These are phyloP conservation scores for Penicillium paxilli DNA, from an alignment of 495 filamentous ascomycete genomes.

Conservation along the genomic window DNA sequence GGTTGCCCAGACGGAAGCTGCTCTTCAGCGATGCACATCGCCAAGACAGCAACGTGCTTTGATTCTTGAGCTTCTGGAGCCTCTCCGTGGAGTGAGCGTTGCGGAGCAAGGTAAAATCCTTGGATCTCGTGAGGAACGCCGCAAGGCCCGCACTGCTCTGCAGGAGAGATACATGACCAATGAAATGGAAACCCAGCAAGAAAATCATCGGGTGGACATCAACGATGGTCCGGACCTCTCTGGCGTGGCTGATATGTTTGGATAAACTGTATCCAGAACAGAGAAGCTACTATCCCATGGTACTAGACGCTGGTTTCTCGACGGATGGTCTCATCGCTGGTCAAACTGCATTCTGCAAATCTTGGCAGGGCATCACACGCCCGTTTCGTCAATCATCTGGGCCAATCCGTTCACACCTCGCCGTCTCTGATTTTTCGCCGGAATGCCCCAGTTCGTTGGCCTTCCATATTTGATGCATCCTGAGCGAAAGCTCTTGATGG, in stretches of 20 bases:
- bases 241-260: slow-evolving; percentile 70
- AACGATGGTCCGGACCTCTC: slow-evolving; percentile 62
- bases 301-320: too few species aligned
- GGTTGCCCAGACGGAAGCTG: slow-evolving; percentile 49
- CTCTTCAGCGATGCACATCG: slow-evolving; percentile 59
- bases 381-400: too few species aligned
- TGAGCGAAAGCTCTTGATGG: too few species aligned
- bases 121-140: slow-evolving; percentile 48
- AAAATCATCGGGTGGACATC: slow-evolving; percentile 47
- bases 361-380: too few species aligned
- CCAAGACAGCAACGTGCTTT: slow-evolving; percentile 76
- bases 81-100: slow-evolving; percentile 84
- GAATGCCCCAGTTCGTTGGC: background rate
- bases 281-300: too few species aligned
- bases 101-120: slow-evolving; percentile 86
- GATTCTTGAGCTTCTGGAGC: slow-evolving; percentile 83
- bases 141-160: slow-evolving; percentile 50
- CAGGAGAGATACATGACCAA: slow-evolving; percentile 58
- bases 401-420: too few species aligned
- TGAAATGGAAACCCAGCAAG: slow-evolving; percentile 46
- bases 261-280: slow-evolving; percentile 27
- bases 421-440: background rate
- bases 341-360: too few species aligned
- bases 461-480: too few species aligned
- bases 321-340: too few species aligned